A percentile compares a stretch with the other conserved stretches of the same genome.
phyloP scores from a whole-genome alignment of 148 eudicot genomes.

The Cornus suecica region DNA sequence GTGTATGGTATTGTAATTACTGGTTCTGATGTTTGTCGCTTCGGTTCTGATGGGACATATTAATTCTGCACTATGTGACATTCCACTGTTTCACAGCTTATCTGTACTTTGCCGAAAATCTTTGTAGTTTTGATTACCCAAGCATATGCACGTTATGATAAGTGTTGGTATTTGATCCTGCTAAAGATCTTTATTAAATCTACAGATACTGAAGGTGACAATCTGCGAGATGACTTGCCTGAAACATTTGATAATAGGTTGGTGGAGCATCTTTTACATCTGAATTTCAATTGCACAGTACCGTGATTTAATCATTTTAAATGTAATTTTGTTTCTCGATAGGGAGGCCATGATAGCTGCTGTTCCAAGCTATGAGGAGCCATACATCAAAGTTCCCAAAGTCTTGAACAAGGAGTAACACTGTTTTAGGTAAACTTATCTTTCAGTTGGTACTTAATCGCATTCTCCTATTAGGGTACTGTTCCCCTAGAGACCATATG shows the following conservation, averaged over 20 bases:
- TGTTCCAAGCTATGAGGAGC: slow-evolving; percentile 74
- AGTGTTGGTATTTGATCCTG: neutral
- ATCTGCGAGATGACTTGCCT: slow-evolving; percentile 69
- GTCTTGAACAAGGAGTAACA: slow-evolving; percentile 73
- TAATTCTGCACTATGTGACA: neutral
- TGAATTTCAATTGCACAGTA: neutral
- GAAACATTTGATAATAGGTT: slow-evolving; percentile 72
- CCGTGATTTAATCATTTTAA: slow-evolving; percentile 3
- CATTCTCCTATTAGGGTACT: neutral
- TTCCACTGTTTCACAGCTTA: neutral
- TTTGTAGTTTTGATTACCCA: neutral
- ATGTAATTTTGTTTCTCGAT: neutral
- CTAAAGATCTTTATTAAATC: slow-evolving; percentile 7
- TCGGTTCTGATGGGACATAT: neutral
- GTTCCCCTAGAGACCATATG: neutral
- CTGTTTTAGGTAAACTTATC: slow-evolving; percentile 16
- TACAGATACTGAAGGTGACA: slow-evolving; percentile 75
- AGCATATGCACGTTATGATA: neutral
- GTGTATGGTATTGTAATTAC: neutral
- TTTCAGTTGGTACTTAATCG: neutral
- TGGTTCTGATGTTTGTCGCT: neutral
- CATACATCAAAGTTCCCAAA: slow-evolving; percentile 90
- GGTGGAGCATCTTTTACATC: slow-evolving; percentile 1
- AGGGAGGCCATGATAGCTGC: slow-evolving; percentile 79
- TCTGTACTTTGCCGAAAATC: neutral